Base-by-base conservation (phyloP, 2,329 filamentous ascomycete genomes). In the Penicillium sp. region DNA sequence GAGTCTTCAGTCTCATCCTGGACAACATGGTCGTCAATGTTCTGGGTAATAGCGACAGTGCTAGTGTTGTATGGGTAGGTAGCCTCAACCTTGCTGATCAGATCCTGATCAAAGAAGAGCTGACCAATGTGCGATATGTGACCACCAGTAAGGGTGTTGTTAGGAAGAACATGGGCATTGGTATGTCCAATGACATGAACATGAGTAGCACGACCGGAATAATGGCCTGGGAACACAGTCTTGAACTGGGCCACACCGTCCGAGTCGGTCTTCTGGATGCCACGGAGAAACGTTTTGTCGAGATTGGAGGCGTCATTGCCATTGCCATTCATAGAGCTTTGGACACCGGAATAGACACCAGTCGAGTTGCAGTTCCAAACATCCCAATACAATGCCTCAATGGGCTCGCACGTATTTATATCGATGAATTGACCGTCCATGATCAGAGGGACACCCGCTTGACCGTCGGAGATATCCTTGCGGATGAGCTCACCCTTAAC, bases 21-120 rank as follows among this genome's bases (percentile, higher is more conserved):
- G n/a, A 37, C 35, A 19, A 37, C 14, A 16, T 37, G 35, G 35
- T 37, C 35, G n/a, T 37, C 8, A 19, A 37, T 19, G 8, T 37
- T 37, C 35, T 37, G 10, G 6, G 35, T 37, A 11, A 37, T 37
- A 37, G 16, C 35, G n/a, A 37, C 35, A 37, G 35, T 37, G 35
- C n/a, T 37, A 10, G 35, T 37, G 35, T 37, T 37, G 14, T n/a
- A 37, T 0, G 84, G 84, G 62, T 84, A 79, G 66, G 63, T 80
- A 72, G 46, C 75, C 73, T 83, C 79, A 49, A 86, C 81, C 45
- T 75, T 61, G 27, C 58, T 65, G 60, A 82, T 77, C 14, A 87
- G 78, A 57, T 75, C 74, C 66, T 86, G 80, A 64, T 87, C 83
- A 46, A 84, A 84, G 76, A 84, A 87, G 44, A 85, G 66, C 68